Evolutionary conservation across 805 yeast species (phyloP).

Genomic region (Saccharomycopsis fermentans): DNA sequence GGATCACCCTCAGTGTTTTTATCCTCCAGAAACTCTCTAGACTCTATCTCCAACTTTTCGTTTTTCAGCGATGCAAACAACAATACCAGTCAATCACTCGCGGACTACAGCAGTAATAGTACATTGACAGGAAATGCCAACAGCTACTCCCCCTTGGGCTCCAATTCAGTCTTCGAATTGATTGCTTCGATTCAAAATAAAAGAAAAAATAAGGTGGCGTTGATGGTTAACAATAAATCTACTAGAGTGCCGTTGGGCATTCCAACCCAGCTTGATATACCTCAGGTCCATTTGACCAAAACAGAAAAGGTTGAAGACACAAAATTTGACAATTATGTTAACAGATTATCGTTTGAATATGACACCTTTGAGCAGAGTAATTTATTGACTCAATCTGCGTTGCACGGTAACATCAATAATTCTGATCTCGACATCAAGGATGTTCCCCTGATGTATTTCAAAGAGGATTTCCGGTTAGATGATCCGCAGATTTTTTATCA

Average conservation of each 20-base stretch:
- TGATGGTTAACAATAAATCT: conserved; percentile 27
- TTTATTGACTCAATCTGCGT: conserved; percentile 33
- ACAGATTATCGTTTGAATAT: conserved; percentile 35
- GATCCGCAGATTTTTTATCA: conserved; percentile 76
- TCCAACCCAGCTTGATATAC: conserved; percentile 79
- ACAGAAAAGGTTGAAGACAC: conserved; percentile 35
- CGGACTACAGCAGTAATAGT: neutral
- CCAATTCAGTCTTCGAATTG: conserved; percentile 69
- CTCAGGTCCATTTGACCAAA: conserved; percentile 59
- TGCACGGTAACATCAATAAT: conserved; percentile 25
- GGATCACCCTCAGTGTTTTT: conserved; percentile 14
- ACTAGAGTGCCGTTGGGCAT: conserved; percentile 39
- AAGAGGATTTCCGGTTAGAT: conserved; percentile 65
- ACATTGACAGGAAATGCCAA: neutral
- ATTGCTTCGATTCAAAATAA: conserved; percentile 49
- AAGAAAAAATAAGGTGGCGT: conserved; percentile 25
- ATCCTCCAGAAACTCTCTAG: conserved; percentile 13
- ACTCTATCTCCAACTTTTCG: conserved; percentile 12
- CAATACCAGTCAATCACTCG: neutral
- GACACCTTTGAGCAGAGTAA: conserved; percentile 34
- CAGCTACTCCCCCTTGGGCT: conserved; percentile 40
- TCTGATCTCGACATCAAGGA: conserved; percentile 23
- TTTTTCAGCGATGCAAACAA: conserved; percentile 10
- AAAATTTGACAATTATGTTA: conserved; percentile 36
- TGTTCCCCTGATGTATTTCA: conserved; percentile 65